Evolutionary conservation across 495 filamentous ascomycete species (phyloP).

Genomic region (Cercophora scortea): DNA sequence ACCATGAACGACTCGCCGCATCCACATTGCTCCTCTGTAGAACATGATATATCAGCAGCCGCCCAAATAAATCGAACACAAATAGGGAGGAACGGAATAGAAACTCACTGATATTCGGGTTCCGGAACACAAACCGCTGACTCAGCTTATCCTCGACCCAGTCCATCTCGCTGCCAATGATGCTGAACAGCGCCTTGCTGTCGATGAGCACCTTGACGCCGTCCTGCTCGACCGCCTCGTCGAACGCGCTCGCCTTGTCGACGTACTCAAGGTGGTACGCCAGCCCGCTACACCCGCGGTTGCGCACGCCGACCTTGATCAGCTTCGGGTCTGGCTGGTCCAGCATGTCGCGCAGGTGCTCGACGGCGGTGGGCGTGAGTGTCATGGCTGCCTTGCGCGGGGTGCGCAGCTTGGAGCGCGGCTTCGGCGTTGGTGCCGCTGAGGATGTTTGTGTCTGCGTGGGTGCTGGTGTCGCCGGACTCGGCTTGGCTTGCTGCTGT

Average conservation of each 20-base stretch:
- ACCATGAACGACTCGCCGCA: slow-evolving; percentile 98
- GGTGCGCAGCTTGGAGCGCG: slow-evolving; percentile 62
- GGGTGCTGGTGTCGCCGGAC: slow-evolving; percentile 1
- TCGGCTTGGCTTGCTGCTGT: slow-evolving; percentile 46
- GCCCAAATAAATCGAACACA: too few species aligned
- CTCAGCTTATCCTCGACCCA: slow-evolving; percentile 95
- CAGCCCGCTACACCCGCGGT: slow-evolving; percentile 89
- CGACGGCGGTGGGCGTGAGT: slow-evolving; percentile 67
- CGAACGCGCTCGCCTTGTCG: slow-evolving; percentile 76
- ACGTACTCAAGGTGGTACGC: slow-evolving; percentile 97
- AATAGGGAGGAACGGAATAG: not conserved
- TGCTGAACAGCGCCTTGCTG: slow-evolving; percentile 93
- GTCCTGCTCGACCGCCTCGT: slow-evolving; percentile 91
- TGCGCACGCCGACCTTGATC: slow-evolving; percentile 90
- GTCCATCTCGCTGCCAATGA: slow-evolving; percentile 99
- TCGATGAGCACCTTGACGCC: slow-evolving; percentile 94
- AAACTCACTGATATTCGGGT: slow-evolving; percentile 94
- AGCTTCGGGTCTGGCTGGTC: slow-evolving; percentile 79
- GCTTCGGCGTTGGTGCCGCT: slow-evolving; percentile 3
- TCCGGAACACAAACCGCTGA: slow-evolving; percentile 84
- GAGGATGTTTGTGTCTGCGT: not conserved
- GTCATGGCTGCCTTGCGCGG: slow-evolving; percentile 83
- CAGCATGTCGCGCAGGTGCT: slow-evolving; percentile 66
- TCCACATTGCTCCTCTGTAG: slow-evolving; percentile 86
- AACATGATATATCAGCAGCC: slow-evolving; percentile 25